A percentile compares a stretch with the other conserved stretches of the same genome.
These are phyloP conservation scores for Kwoniella shivajii DNA, from an alignment of 1,284 basidiomycete genomes.

Conservation along the genomic window DNA sequence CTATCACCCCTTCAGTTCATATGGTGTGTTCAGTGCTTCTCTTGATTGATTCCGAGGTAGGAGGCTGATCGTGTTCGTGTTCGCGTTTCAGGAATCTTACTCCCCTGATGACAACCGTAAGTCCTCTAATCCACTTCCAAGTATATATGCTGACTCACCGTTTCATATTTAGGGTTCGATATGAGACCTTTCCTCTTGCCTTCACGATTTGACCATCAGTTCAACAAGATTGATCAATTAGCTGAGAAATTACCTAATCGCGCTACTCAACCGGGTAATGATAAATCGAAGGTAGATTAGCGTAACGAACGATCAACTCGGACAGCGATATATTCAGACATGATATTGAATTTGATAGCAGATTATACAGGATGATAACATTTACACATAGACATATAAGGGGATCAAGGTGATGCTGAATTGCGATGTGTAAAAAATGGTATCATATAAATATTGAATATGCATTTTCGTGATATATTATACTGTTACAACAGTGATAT, in stretches of 20 bases:
- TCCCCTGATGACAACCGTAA: constrained; percentile 94
- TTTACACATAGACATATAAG: too few species aligned
- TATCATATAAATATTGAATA: too few species aligned
- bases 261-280: constrained; percentile 56
- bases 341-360: too few species aligned
- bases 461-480: too few species aligned
- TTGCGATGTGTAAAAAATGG: too few species aligned
- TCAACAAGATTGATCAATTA: constrained; percentile 86
- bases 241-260: constrained; percentile 73
- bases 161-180: constrained; percentile 74
- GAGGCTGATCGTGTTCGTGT: background rate
- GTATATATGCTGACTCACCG: background rate
- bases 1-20: constrained; percentile 93
- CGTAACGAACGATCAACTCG: too few species aligned
- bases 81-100: constrained; percentile 73
- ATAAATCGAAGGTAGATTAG: constrained; percentile 58
- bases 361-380: too few species aligned
- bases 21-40: constrained; percentile 63
- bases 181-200: constrained; percentile 95
- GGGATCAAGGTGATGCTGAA: too few species aligned
- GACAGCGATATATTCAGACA: too few species aligned
- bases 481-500: too few species aligned
- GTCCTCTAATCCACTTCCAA: constrained; percentile 34
- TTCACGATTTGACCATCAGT: constrained; percentile 92
- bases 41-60: too few species aligned